Evolutionary conservation across 352 stramenopile species (phyloP), one percentile per base, ranked within the genome.

Genomic region (Phytophthora lateralis): DNA sequence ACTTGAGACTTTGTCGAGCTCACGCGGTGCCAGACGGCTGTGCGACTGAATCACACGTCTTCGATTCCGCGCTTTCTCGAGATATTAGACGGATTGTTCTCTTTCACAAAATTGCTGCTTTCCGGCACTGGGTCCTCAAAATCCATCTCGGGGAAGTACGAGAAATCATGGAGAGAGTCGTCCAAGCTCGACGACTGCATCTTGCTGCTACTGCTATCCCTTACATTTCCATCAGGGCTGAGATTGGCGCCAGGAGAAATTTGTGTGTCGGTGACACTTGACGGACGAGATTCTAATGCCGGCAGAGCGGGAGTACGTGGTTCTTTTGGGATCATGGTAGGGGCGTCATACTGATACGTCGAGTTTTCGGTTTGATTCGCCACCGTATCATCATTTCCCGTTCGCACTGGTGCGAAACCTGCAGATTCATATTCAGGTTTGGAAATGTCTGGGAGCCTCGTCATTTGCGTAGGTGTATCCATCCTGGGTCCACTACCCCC

Each of bases 81-180:
- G 53, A 76, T 71, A 55, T 75, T 66, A 15, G 54, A 76, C 48
- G 75, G 56, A 15, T 77, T 71, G 65, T 90, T 89, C 34, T 90
- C 82, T 63, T 89, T 92, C 69, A 80, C 82, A 59, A 73, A 77
- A 57, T 75, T 75, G 42, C 66, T 71, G 50, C 73, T 78, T 29
- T 84, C 80, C 55, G 78, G 66, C 45, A 89, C 62, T n/a, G 85
- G 78, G 21, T 90, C 80, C 24, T 80, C 75, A 54, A 94, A 89
- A 59, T 90, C 81, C 26, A 94, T 71, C 39, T 85, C 82, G 2
- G 79, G 73, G 35, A 94, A 91, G 55, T 93, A 82, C 4, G 69
- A 66, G 49, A 93, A 93, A 52, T 89, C 85, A 50, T 91, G 86
- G 65, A 93, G 59, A 18, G 70, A 66, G 56, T 89, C 81, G 27